These are phyloP conservation scores for Thelephora terrestris DNA, from an alignment of 1,284 basidiomycete species.

Conservation along the genomic window DNA sequence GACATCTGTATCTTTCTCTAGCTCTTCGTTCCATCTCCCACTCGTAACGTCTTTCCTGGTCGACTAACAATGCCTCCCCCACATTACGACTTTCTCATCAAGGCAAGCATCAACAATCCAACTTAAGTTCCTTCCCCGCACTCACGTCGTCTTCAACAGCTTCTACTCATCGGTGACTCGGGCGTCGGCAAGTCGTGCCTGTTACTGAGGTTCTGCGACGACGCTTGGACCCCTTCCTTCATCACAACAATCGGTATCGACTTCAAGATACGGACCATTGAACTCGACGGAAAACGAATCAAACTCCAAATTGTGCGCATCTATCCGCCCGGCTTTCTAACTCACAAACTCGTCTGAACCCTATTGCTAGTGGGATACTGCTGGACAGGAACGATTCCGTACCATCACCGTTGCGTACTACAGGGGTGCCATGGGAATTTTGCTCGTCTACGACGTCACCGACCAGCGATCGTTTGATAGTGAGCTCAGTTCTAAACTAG, in stretches of 20 bases:
- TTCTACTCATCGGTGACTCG: slow-evolving; percentile 94
- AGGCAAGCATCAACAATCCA: slow-evolving; percentile 35
- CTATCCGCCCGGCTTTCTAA: neutral
- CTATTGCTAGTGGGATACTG: slow-evolving; percentile 83
- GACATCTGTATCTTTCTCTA: too few species aligned
- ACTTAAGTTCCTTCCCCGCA: neutral
- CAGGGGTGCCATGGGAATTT: slow-evolving; percentile 98
- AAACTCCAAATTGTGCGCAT: slow-evolving; percentile 87
- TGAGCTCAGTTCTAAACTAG: slow-evolving; percentile 31
- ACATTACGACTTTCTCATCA: slow-evolving; percentile 91
- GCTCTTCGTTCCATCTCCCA: too few species aligned
- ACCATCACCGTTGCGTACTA: slow-evolving; percentile 99
- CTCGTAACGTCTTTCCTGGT: too few species aligned
- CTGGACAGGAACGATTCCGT: slow-evolving; percentile 97
- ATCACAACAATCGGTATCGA: slow-evolving; percentile 98
- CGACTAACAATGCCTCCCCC: slow-evolving; percentile 58
- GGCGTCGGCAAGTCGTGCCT: slow-evolving; percentile 99
- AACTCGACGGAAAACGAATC: slow-evolving; percentile 92
- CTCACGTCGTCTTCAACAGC: slow-evolving; percentile 33
- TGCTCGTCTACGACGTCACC: slow-evolving; percentile 97
- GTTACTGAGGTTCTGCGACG: slow-evolving; percentile 97
- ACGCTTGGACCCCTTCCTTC: slow-evolving; percentile 99
- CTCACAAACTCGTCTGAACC: slow-evolving; percentile 1
- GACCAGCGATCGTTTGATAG: slow-evolving; percentile 98
- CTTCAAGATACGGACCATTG: slow-evolving; percentile 96